Conservation (phyloP, 345 rosid genomes). For the Anacardium occidentale region DNA sequence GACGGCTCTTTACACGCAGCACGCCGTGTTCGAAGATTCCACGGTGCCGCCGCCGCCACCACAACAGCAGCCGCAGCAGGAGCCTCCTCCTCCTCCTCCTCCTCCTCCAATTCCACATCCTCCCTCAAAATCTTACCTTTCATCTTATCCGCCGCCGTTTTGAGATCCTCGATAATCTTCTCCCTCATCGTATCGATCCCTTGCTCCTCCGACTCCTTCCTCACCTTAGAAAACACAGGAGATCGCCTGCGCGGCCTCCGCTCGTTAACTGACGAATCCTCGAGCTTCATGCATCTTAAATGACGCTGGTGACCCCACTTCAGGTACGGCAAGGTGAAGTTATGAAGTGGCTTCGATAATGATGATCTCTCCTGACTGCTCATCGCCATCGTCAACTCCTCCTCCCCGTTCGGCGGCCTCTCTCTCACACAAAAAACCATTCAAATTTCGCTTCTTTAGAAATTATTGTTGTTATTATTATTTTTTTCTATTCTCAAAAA, state of each 20-base stretch:
- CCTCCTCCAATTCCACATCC: conserved; percentile 29
- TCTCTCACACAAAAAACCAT: conserved; percentile 39
- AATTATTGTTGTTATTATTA: neutral
- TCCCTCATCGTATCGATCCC: conserved; percentile 61
- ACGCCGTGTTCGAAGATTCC: conserved; percentile 82
- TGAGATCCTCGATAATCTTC: conserved; percentile 56
- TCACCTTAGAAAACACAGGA: conserved; percentile 31
- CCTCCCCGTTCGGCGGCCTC: neutral
- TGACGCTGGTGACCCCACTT: conserved; percentile 51
- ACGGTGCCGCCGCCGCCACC: conserved; percentile 40
- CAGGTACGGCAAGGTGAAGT: conserved; percentile 48
- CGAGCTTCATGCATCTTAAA: conserved; percentile 44
- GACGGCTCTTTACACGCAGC: conserved; percentile 59
- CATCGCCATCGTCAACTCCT: conserved; percentile 32
- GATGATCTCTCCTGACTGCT: conserved; percentile 44
- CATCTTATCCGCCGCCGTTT: conserved; percentile 47
- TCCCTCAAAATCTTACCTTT: conserved; percentile 37
- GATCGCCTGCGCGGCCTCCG: conserved; percentile 37
- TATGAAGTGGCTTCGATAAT: conserved; percentile 40
- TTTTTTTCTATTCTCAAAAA: neutral
- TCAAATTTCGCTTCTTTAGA: neutral
- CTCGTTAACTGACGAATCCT: conserved; percentile 21
- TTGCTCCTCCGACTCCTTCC: conserved; percentile 15
- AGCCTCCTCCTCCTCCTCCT: conserved; percentile 24
- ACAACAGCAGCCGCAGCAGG: conserved; percentile 18